These are phyloP conservation scores for Xylaria sp. DNA, from an alignment of 2,329 filamentous ascomycete genomes.

Conservation along the genomic window DNA sequence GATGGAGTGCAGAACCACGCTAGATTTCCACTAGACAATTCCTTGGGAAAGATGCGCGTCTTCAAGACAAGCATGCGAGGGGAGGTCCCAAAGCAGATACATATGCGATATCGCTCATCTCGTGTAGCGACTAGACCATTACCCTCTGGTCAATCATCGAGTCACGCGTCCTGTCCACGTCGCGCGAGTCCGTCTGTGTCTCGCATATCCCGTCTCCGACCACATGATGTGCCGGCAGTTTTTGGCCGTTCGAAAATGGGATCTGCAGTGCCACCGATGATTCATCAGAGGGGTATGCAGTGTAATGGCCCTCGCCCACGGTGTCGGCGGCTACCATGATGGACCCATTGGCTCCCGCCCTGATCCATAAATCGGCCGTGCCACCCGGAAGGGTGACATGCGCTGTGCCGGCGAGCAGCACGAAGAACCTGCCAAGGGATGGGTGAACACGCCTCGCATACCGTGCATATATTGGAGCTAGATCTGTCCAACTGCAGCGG, in stretches of 20 bases:
- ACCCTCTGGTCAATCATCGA: neutral
- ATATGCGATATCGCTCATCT: neutral
- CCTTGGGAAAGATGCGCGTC: no score
- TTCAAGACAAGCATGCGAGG: no score
- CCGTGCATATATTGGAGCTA: neutral
- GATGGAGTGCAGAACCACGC: no score
- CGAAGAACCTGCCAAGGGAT: slow-evolving; percentile 17
- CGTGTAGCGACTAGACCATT: neutral
- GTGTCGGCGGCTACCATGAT: slow-evolving; percentile 33
- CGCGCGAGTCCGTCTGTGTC: no score
- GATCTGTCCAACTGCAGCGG: neutral
- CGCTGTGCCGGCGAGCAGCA: slow-evolving; percentile 15
- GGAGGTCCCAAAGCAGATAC: neutral
- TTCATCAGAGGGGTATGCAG: slow-evolving; percentile 31
- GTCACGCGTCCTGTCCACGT: neutral
- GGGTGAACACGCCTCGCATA: neutral
- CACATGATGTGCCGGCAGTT: neutral
- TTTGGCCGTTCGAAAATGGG: slow-evolving; percentile 30
- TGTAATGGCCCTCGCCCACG: slow-evolving; percentile 31
- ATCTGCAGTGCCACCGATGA: slow-evolving; percentile 32
- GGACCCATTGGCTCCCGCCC: slow-evolving; percentile 17
- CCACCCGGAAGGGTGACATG: slow-evolving; percentile 12
- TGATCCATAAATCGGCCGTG: slow-evolving; percentile 15
- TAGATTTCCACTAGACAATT: no score
- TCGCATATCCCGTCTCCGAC: neutral